Evolutionary conservation across 2,329 filamentous ascomycete genomes (phyloP).

Genomic region (Exophiala dermatitidis): DNA sequence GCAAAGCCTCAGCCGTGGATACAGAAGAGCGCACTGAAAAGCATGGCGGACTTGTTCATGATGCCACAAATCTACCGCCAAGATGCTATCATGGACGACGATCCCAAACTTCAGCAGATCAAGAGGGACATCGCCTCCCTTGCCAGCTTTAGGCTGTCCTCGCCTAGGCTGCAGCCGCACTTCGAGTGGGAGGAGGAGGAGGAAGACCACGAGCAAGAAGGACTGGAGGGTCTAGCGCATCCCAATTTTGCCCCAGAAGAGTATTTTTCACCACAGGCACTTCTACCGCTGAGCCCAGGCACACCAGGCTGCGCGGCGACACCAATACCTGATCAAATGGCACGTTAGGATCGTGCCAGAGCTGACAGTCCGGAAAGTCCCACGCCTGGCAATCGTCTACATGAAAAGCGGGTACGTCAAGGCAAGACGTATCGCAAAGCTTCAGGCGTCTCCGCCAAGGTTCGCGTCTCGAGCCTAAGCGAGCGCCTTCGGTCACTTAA

Average conservation of each 20-base stretch:
- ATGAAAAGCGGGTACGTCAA: too few relatives aligned
- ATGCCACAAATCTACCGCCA: not conserved
- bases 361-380: not conserved
- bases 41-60: not conserved
- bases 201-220: too few relatives aligned
- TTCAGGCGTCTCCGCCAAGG: too few relatives aligned
- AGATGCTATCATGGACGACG: not conserved
- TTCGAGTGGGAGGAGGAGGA: not conserved
- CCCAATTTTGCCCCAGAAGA: not conserved
- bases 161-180: not conserved
- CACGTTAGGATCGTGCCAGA: not conserved
- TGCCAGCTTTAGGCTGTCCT: not conserved
- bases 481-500: too few relatives aligned
- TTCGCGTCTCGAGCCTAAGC: too few relatives aligned
- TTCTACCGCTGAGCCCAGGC: not conserved
- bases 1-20: not conserved
- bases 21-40: not conserved
- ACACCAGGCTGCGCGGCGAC: not conserved
- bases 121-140: not conserved
- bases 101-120: not conserved
- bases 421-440: too few relatives aligned
- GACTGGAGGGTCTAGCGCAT: not conserved
- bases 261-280: not conserved
- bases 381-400: not conserved
- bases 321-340: not conserved